These are phyloP conservation scores for Monosporascus sp. DNA, from an alignment of 2,329 filamentous ascomycete species.

Conservation along the genomic window DNA sequence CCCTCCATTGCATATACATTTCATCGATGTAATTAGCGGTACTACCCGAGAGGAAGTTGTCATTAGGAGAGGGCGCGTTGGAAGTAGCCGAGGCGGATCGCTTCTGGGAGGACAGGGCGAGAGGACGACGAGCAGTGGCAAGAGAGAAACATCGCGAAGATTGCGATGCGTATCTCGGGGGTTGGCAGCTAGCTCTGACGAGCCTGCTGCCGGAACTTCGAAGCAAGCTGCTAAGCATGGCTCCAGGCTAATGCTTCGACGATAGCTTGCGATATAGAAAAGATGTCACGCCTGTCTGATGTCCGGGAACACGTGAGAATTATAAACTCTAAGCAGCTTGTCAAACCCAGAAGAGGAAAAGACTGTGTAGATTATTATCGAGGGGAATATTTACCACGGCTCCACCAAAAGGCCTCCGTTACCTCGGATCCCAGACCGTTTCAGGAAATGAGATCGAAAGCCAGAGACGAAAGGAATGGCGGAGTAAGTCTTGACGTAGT, in stretches of 20 bases:
- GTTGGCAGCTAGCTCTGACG: constrained; percentile 47
- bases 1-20: constrained; percentile 98
- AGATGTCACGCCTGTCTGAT: not conserved
- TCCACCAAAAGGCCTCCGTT: constrained; percentile 7
- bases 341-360: constrained; percentile 1
- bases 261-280: not conserved
- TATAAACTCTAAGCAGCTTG: not conserved
- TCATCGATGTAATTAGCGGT: constrained; percentile 99
- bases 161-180: constrained; percentile 30
- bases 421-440: constrained; percentile 14
- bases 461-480: constrained; percentile 39
- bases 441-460: constrained; percentile 14
- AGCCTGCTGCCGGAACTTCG: constrained; percentile 61
- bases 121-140: constrained; percentile 42
- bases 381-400: constrained; percentile 14
- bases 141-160: constrained; percentile 38
- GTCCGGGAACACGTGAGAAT: not conserved
- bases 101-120: constrained; percentile 46
- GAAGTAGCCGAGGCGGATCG: constrained; percentile 51
- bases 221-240: constrained; percentile 69
- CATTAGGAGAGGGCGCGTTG: constrained; percentile 69
- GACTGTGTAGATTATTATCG: not conserved
- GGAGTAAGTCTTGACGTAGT: constrained; percentile 39
- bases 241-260: constrained; percentile 36
- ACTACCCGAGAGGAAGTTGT: constrained; percentile 94